Conservation (phyloP, 352 stramenopile genomes). For the Pythium folliculosum region DNA sequence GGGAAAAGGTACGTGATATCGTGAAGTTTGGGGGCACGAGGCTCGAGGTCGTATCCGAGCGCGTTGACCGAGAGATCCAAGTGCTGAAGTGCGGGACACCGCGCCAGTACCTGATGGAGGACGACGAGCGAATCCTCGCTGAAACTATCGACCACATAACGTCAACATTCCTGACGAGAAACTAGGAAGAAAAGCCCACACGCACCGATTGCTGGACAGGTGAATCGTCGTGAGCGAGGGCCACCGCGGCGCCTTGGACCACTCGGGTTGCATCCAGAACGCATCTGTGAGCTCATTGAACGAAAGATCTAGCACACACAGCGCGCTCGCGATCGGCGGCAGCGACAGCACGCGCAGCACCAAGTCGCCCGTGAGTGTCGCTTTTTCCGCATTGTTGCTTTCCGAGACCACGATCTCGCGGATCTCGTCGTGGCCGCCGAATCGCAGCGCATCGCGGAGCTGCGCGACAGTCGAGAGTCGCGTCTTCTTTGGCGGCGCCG, state of each 20-base stretch:
- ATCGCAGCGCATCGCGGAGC: slow-evolving; percentile 9
- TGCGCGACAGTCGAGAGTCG: slow-evolving; percentile 10
- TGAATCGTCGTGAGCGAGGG: slow-evolving; percentile 38
- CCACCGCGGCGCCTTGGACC: slow-evolving; percentile 21
- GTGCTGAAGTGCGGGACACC: slow-evolving; percentile 33
- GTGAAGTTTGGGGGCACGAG: not conserved
- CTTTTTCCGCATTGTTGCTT: not conserved
- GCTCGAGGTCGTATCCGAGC: slow-evolving; percentile 17
- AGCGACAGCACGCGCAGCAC: slow-evolving; percentile 22
- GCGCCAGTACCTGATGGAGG: slow-evolving; percentile 32
- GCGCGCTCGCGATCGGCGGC: slow-evolving; percentile 10
- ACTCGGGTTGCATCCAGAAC: slow-evolving; percentile 34
- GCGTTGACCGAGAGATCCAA: slow-evolving; percentile 63
- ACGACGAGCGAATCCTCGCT: slow-evolving; percentile 24
- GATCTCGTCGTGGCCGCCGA: slow-evolving; percentile 11
- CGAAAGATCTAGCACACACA: slow-evolving; percentile 46
- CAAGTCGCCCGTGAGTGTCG: slow-evolving; percentile 25
- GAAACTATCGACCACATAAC: slow-evolving; percentile 30
- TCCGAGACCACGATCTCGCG: slow-evolving; percentile 34
- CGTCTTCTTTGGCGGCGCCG: slow-evolving; percentile 11
- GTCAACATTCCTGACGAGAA: not conserved
- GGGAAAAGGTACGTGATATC: slow-evolving; percentile 1
- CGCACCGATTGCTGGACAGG: slow-evolving; percentile 56
- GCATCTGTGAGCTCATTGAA: slow-evolving; percentile 50
- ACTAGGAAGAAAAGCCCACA: not conserved